These are phyloP conservation scores for Cinnamomum chago DNA, from an alignment of 164 flowering plant genomes.

Conservation along the genomic window DNA sequence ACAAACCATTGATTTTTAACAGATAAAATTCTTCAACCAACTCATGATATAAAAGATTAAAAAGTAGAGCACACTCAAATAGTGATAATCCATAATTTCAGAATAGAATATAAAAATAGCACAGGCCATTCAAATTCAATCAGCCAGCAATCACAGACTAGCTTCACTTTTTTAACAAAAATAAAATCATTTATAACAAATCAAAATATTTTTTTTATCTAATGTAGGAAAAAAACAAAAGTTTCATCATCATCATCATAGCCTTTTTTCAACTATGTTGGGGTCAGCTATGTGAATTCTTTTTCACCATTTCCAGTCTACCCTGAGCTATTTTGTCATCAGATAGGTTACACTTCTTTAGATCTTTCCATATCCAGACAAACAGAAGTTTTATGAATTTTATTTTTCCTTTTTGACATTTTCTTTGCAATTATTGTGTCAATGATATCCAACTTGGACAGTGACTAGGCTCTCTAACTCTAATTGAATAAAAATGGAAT, in stretches of 20 bases:
- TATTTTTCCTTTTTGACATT: not conserved
- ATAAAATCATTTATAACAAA: too few species aligned
- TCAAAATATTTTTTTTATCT: too few species aligned
- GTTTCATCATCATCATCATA: too few species aligned
- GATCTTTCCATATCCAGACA: too few species aligned
- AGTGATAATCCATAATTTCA: not conserved
- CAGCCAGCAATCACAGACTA: too few species aligned
- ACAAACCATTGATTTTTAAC: not conserved
- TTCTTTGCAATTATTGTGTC: not conserved
- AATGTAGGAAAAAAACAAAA: too few species aligned
- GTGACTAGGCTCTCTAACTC: not conserved
- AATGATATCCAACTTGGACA: not conserved
- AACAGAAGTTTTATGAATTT: not conserved
- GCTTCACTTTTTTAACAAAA: too few species aligned
- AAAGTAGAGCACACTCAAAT: not conserved
- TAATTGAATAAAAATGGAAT: too few species aligned
- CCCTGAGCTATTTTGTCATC: not conserved
- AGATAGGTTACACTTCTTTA: not conserved
- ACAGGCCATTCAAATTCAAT: too few species aligned
- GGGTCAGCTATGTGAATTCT: too few species aligned
- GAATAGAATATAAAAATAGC: not conserved
- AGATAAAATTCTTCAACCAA: not conserved
- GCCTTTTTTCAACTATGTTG: not conserved
- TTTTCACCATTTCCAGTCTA: not conserved
- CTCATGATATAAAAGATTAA: not conserved